These are phyloP conservation scores for Leptographium procerum DNA, from an alignment of 2,329 filamentous ascomycete genomes.

Conservation along the genomic window DNA sequence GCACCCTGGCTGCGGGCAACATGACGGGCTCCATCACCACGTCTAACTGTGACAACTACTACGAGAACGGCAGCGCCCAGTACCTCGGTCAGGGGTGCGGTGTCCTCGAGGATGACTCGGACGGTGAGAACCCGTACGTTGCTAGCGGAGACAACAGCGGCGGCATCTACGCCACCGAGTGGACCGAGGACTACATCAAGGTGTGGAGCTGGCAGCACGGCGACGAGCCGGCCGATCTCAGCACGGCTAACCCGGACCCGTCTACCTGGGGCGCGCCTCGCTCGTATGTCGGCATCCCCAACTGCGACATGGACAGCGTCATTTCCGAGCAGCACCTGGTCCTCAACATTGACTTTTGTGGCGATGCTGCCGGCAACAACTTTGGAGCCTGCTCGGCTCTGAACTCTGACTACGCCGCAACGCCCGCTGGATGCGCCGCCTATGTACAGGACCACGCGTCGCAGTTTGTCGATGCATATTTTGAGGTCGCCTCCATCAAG, in stretches of 20 bases:
- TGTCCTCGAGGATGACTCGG: constrained; percentile 20
- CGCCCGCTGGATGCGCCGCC: constrained; percentile 18
- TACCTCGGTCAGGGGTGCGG: constrained; percentile 28
- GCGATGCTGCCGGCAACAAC: constrained; percentile 47
- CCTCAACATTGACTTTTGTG: constrained; percentile 65
- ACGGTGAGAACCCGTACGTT: constrained; percentile 7
- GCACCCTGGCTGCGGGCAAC: constrained; percentile 24
- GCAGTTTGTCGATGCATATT: constrained; percentile 25
- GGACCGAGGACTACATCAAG: constrained; percentile 28
- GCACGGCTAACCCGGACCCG: constrained; percentile 43
- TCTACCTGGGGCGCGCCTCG: constrained; percentile 52
- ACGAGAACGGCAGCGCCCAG: constrained; percentile 18
- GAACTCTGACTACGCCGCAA: constrained; percentile 14
- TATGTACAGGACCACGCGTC: constrained; percentile 26
- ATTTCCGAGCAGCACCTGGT: constrained; percentile 62
- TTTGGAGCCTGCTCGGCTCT: constrained; percentile 11
- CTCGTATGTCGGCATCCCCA: constrained; percentile 43
- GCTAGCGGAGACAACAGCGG: constrained; percentile 12
- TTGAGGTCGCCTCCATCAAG: constrained; percentile 32
- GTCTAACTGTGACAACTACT: constrained; percentile 28
- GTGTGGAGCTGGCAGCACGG: constrained; percentile 27
- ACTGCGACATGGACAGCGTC: constrained; percentile 51
- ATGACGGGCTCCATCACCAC: constrained; percentile 20
- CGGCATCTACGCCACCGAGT: constrained; percentile 27
- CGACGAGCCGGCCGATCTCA: constrained; percentile 23